phyloP scores from a whole-genome alignment of 768 basidiomycete genomes.

The Mycena epipterygia region DNA sequence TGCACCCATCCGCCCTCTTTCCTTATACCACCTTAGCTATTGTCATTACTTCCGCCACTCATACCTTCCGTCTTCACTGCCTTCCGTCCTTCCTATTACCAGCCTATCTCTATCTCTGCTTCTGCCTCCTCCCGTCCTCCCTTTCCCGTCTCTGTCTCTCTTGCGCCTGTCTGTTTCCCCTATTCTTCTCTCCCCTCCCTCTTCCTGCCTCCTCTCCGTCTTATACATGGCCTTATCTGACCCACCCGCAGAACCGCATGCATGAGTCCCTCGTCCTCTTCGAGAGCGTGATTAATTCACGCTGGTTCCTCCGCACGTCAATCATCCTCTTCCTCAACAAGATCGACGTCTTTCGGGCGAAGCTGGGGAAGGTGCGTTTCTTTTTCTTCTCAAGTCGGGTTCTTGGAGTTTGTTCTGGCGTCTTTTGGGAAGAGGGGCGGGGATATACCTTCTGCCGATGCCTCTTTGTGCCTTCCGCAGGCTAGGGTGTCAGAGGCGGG shows the following conservation, averaged over 20 bases:
- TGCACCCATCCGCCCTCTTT: too few relatives aligned
- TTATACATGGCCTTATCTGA: not conserved
- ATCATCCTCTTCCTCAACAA: constrained; percentile 81
- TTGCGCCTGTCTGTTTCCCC: too few relatives aligned
- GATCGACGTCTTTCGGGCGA: constrained; percentile 84
- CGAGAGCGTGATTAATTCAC: constrained; percentile 83
- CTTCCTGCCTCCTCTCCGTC: not conserved
- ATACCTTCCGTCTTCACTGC: too few relatives aligned
- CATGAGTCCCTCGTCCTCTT: constrained; percentile 81
- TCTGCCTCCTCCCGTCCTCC: too few relatives aligned
- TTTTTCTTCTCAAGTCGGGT: not conserved
- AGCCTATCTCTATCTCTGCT: too few relatives aligned
- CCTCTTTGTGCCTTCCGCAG: too few relatives aligned
- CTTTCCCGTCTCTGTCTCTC: not conserved
- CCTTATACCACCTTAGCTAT: too few relatives aligned
- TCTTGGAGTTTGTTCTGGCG: not conserved
- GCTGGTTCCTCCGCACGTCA: constrained; percentile 78
- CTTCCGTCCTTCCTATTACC: too few relatives aligned
- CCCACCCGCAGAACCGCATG: constrained; percentile 74
- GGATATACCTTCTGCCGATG: too few relatives aligned
- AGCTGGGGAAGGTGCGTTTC: constrained; percentile 26
- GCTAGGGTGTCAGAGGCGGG: too few relatives aligned
- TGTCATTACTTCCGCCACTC: too few relatives aligned
- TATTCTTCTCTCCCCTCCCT: not conserved
- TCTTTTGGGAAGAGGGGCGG: not conserved